These are phyloP conservation scores for Phytophthora brassicae DNA, from an alignment of 352 stramenopile genomes.

Conservation along the genomic window DNA sequence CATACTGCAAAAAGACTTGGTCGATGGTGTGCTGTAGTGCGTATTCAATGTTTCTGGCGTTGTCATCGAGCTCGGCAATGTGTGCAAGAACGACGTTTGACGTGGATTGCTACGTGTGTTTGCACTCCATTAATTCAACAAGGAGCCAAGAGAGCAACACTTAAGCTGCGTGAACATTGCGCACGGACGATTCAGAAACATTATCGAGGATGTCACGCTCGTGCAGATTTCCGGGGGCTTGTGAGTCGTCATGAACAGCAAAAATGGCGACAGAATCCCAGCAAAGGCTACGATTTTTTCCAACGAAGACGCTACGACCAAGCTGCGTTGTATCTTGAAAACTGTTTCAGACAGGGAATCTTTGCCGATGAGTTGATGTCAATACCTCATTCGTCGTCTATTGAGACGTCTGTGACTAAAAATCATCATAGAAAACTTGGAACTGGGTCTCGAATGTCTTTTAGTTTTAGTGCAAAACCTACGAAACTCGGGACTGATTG, in stretches of 20 bases:
- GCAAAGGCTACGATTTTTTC: slow-evolving; percentile 49
- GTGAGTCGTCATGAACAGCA: slow-evolving; percentile 32
- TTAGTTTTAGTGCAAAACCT: slow-evolving; percentile 50
- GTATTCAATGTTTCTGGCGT: slow-evolving; percentile 58
- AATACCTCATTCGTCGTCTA: background rate
- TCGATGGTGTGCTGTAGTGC: slow-evolving; percentile 27
- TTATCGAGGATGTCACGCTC: slow-evolving; percentile 44
- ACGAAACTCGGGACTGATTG: slow-evolving; percentile 33
- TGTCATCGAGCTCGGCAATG: slow-evolving; percentile 28
- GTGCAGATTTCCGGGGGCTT: slow-evolving; percentile 38
- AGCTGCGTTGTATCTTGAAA: slow-evolving; percentile 54
- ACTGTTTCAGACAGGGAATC: slow-evolving; percentile 47
- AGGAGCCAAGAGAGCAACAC: slow-evolving; percentile 23
- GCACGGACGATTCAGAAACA: slow-evolving; percentile 44
- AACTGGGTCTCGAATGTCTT: slow-evolving; percentile 46
- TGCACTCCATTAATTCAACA: slow-evolving; percentile 18
- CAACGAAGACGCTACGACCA: slow-evolving; percentile 34
- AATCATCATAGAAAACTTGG: slow-evolving; percentile 6
- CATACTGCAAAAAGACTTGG: slow-evolving; percentile 30
- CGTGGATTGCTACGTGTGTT: slow-evolving; percentile 15
- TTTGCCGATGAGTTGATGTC: slow-evolving; percentile 13
- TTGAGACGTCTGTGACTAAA: background rate
- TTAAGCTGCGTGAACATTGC: slow-evolving; percentile 24
- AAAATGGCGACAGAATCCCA: slow-evolving; percentile 56
- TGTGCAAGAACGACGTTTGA: slow-evolving; percentile 25